phyloP scores from a whole-genome alignment of 148 eudicot species.

The Bassia scoparia region DNA sequence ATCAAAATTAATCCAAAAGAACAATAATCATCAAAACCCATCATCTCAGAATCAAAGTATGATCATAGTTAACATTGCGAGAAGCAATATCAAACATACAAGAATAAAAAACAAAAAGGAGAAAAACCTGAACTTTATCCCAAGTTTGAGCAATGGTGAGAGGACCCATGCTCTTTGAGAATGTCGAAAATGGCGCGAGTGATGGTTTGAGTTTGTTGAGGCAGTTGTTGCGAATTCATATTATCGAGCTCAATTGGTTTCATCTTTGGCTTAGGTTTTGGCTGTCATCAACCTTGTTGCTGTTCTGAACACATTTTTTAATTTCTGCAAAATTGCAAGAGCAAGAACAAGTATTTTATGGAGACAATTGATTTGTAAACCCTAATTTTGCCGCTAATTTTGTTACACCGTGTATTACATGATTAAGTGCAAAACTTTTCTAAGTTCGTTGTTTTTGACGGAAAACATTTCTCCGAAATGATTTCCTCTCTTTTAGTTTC shows the following conservation, averaged over 20 bases:
- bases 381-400: too few species aligned
- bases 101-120: background rate
- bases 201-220: slow-evolving; percentile 81
- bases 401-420: too few species aligned
- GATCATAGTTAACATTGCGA: background rate
- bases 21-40: background rate
- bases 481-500: too few species aligned
- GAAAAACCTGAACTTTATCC: slow-evolving; percentile 64
- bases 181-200: slow-evolving; percentile 71
- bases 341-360: too few species aligned
- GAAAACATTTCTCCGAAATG: too few species aligned
- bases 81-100: background rate
- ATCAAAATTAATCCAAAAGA: too few species aligned
- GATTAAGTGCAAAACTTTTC: too few species aligned
- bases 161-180: slow-evolving; percentile 86
- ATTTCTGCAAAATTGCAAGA: too few species aligned
- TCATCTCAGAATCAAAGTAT: background rate
- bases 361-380: too few species aligned
- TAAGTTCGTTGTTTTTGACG: too few species aligned
- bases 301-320: slow-evolving; percentile 48
- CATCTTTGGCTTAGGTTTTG: slow-evolving; percentile 83
- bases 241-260: slow-evolving; percentile 56
- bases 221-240: slow-evolving; percentile 27
- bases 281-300: slow-evolving; percentile 49
- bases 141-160: slow-evolving; percentile 77